Conservation (phyloP, 177 flowering plant species). For the Vitis hybrid region DNA sequence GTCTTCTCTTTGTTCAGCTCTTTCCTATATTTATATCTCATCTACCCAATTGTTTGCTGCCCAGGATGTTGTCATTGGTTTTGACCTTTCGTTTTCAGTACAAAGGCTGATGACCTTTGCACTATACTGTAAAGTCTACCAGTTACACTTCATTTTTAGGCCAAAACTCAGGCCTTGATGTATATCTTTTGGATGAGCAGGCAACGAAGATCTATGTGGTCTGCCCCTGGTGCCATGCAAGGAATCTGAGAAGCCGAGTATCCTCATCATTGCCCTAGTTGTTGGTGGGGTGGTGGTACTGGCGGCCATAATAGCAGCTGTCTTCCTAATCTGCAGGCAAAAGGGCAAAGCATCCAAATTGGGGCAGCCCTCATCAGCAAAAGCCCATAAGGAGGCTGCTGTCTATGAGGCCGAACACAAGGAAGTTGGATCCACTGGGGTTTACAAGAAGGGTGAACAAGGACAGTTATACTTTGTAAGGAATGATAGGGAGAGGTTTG, state of each 20-base stretch:
- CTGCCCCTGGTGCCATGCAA: conserved; percentile 42
- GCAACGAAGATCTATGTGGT: conserved; percentile 53
- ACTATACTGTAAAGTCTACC: too few species aligned
- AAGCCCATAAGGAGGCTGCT: background rate
- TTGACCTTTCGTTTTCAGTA: too few species aligned
- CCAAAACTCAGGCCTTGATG: background rate
- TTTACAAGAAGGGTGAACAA: conserved; percentile 9
- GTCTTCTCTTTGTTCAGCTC: too few species aligned
- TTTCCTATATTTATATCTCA: too few species aligned
- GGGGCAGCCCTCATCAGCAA: conserved; percentile 5
- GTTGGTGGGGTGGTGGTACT: background rate
- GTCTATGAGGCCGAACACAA: background rate
- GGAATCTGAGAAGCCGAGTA: conserved; percentile 4
- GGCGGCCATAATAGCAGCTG: background rate
- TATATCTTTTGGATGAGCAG: conserved; percentile 21
- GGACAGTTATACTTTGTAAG: conserved; percentile 38
- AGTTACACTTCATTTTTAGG: too few species aligned
- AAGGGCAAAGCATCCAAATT: background rate
- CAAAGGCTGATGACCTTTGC: too few species aligned
- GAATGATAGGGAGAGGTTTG: conserved; percentile 41
- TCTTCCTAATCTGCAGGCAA: background rate
- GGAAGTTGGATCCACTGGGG: background rate
- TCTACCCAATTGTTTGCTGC: too few species aligned
- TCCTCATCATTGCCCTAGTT: background rate
- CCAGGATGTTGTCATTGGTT: too few species aligned